A percentile compares a stretch with the other conserved stretches of the same genome.
Evolutionary conservation across 192 early-diverging fungal species (phyloP).

Genomic region (Ambispora gerdemannii): DNA sequence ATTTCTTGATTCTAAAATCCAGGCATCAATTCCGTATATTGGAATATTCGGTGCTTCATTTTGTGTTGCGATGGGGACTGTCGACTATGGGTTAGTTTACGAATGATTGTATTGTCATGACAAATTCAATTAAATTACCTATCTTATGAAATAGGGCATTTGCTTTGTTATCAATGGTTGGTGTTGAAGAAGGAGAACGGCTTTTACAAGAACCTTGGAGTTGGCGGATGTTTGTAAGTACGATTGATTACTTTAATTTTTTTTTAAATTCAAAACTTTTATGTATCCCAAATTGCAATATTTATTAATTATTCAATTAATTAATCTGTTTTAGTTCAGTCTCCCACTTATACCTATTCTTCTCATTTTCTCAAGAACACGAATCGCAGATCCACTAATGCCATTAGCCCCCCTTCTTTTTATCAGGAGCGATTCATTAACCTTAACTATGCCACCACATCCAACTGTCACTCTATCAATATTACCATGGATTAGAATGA

Average conservation of each 20-base stretch:
- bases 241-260: neutral
- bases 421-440: conserved; percentile 52
- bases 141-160: conserved; percentile 44
- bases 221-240: conserved; percentile 62
- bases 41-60: conserved; percentile 59
- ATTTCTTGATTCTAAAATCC: conserved; percentile 50
- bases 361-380: conserved; percentile 60
- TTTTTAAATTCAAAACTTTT: neutral
- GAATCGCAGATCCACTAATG: conserved; percentile 55
- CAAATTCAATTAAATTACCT: conserved; percentile 1
- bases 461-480: conserved; percentile 59
- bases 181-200: conserved; percentile 56
- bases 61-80: conserved; percentile 59
- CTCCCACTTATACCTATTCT: conserved; percentile 57
- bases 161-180: conserved; percentile 65
- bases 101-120: neutral
- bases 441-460: conserved; percentile 55
- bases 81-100: conserved; percentile 56
- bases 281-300: neutral
- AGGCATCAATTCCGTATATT: conserved; percentile 60
- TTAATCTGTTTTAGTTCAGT: conserved; percentile 30
- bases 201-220: conserved; percentile 58
- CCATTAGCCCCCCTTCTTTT: conserved; percentile 60
- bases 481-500: conserved; percentile 60
- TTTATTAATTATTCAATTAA: neutral